Evolutionary conservation across 2,329 filamentous ascomycete genomes (phyloP).

Genomic region (Elsinoe fawcettii): DNA sequence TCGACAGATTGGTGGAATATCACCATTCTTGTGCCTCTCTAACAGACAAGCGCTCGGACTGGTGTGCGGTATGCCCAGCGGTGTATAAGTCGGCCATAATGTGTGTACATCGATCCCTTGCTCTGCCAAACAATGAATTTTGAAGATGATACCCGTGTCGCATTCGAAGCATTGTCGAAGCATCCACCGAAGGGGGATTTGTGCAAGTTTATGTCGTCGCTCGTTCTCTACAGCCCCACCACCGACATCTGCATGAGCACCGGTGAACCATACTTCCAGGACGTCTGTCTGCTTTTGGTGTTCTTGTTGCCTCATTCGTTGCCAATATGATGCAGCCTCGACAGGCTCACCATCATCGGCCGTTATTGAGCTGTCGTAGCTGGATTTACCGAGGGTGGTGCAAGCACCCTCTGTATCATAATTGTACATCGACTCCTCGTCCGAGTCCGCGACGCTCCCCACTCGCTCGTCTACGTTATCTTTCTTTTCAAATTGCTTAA

Average conservation of each 20-base stretch:
- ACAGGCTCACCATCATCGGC: no score
- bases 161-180: constrained; percentile 42
- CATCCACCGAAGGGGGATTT: constrained; percentile 43
- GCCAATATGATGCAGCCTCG: no score
- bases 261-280: constrained; percentile 39
- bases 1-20: constrained; percentile 28
- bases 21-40: constrained; percentile 31
- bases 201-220: constrained; percentile 37
- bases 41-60: constrained; percentile 32
- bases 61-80: constrained; percentile 26
- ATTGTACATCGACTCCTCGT: background rate
- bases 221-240: constrained; percentile 38
- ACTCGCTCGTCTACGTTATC: constrained; percentile 19
- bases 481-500: constrained; percentile 32
- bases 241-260: constrained; percentile 39
- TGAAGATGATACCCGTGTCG: constrained; percentile 40
- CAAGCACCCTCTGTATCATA: no score
- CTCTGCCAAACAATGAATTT: constrained; percentile 33
- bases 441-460: background rate
- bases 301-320: constrained; percentile 4
- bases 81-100: constrained; percentile 34
- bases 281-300: constrained; percentile 8
- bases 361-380: no score
- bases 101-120: constrained; percentile 37
- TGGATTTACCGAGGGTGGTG: no score